Evolutionary conservation across 2,329 filamentous ascomycete species (phyloP), one percentile per base, ranked within the genome.

Genomic region (Penicillium sp.): DNA sequence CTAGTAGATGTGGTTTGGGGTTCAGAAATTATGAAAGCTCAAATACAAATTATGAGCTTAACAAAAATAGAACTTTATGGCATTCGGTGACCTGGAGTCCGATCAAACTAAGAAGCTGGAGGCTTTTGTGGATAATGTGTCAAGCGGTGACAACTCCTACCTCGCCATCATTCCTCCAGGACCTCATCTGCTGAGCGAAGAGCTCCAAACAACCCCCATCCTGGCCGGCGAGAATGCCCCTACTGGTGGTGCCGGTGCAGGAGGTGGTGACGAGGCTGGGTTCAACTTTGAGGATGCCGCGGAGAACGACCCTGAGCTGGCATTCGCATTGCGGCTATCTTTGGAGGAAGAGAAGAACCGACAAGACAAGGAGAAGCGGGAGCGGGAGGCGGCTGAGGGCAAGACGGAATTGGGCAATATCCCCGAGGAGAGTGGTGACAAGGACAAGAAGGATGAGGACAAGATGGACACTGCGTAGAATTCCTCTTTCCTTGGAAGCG

Each of bases 341-440:
- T 92, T 96, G 85, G 95, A 99, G 76, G 95, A 99, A 75, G 95
- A 99, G 79, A 96, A 96, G 81, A 93, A 93, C 61, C 84, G 95
- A 70, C 89, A 96, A 78, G 93, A 96, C 76, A 92, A 92, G 79
- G 87, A 89, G 71, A 91, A 89, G 68, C 87, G 88, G 69, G 87
- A 91, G 63, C 89, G 91, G 67, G 89, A 91, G 67, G 85, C 83
- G 66, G 84, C 86, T 44, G 85, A 90, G 55, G 86, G 87, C 66
- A 94, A 93, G 80, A 86, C 86, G 44, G 86, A 87, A 54, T 82
- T 98, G 66, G 92, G 92, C 71, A 87, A 87, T 49, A 92, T 98
- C 73, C 88, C 92, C 68, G 90, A 94, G 73, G 89, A 92, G 75
- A 88, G 87, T 69, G 85, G 85, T 54, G 72, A 78, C 58, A 79